A percentile compares a stretch with the other conserved stretches of the same genome.
Conservation (phyloP, 2,329 filamentous ascomycete genomes). For the Kalmusia sp. region DNA sequence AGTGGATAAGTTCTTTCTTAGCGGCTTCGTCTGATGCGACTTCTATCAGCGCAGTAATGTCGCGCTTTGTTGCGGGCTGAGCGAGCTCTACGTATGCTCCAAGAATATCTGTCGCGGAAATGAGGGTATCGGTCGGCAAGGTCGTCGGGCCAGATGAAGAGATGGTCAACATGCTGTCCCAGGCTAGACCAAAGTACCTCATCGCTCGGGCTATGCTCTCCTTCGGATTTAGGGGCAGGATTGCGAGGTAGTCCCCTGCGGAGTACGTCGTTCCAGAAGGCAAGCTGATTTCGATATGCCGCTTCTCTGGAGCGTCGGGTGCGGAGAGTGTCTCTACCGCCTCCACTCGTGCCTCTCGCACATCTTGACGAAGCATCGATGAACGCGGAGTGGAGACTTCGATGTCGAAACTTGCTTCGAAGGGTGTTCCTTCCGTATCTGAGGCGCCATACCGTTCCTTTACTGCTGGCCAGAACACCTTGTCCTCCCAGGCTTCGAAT, state of each 20-base stretch:
- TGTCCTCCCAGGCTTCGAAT: slow-evolving; percentile 51
- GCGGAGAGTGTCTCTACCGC: slow-evolving; percentile 38
- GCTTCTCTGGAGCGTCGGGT: slow-evolving; percentile 35
- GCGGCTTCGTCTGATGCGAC: slow-evolving; percentile 57
- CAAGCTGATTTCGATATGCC: slow-evolving; percentile 53
- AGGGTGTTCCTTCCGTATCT: slow-evolving; percentile 28
- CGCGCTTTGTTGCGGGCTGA: slow-evolving; percentile 74
- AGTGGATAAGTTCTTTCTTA: slow-evolving; percentile 57
- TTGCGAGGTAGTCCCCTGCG: slow-evolving; percentile 77
- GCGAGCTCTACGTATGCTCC: slow-evolving; percentile 75
- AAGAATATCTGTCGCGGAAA: slow-evolving; percentile 70
- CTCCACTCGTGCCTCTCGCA: slow-evolving; percentile 44
- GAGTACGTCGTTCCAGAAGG: slow-evolving; percentile 65
- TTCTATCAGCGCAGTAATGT: slow-evolving; percentile 59
- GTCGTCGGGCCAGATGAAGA: slow-evolving; percentile 67
- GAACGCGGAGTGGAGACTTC: slow-evolving; percentile 43
- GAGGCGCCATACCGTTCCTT: slow-evolving; percentile 38
- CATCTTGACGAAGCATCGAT: slow-evolving; percentile 46
- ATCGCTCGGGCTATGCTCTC: slow-evolving; percentile 69
- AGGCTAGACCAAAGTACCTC: slow-evolving; percentile 69
- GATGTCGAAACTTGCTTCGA: slow-evolving; percentile 38
- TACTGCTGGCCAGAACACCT: slow-evolving; percentile 46
- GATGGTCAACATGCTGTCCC: slow-evolving; percentile 72
- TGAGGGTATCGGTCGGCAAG: slow-evolving; percentile 66
- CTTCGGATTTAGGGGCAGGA: slow-evolving; percentile 74